Evolutionary conservation across 2,329 filamentous ascomycete species (phyloP), one percentile per base, ranked within the genome.

Genomic region (Fusarium chlamydosporum): DNA sequence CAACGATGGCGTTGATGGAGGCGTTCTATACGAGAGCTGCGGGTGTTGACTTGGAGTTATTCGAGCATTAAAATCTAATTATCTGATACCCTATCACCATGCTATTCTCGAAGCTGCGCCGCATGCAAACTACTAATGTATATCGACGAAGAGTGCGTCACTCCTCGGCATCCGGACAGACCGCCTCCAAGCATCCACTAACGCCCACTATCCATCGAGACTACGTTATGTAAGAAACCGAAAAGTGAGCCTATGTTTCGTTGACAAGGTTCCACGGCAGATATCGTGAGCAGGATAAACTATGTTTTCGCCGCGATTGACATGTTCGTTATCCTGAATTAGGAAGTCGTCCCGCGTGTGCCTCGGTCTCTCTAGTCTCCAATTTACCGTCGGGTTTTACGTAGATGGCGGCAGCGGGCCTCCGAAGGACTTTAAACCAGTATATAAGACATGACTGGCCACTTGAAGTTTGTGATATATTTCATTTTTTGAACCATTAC

Each of bases 271-370:
- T 48, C 52, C 50, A 53, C 57, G 38, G 46, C 45, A 65, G 35
- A 7, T 35, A 35, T 47, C 29, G 50, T 46, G 40, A 58, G 47
- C 23, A 51, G 18, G 20, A 46, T 37, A 37, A 27, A 20, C 29
- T 56, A 35, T 37, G 35, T 34, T 50, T 12, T 48, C 48, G 45
- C 31, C 65, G 62, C 50, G 27, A 54, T 37, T 67, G 42, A 56
- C 41, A 42, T 63, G 37, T 61, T 41, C 15, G 53, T 56, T 50
- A 45, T 54, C 37, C 61, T 65, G 16, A 54, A 65, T 53, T 65
- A 54, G 67, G 67, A 70, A 70, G 51, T 60, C 16, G 20, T 61
- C 42, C 67, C 67, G 67, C 31, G 16, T 48, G 60, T 63, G 67
- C 67, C 67, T 69, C 67, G 67, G 67, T 50, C 43, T 58, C 18